Percentiles rank a stretch among this genome's conserved stretches.
Evolutionary conservation across 2,329 filamentous ascomycete species (phyloP).

Genomic region (Botrytis pseudocinerea): DNA sequence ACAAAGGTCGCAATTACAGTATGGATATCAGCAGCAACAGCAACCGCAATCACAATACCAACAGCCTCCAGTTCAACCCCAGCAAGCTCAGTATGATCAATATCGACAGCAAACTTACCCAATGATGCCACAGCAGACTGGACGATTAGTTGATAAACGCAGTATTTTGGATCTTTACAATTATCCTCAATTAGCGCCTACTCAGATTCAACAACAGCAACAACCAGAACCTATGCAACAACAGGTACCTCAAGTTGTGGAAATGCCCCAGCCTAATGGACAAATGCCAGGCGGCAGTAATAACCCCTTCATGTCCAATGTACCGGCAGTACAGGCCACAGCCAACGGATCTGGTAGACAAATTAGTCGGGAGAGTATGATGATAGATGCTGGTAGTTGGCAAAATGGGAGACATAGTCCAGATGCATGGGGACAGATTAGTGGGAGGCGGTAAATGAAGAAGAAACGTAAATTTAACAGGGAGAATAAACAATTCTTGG

Average conservation of each 20-base stretch:
- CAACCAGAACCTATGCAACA: slow-evolving; percentile 29
- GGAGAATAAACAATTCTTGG: slow-evolving; percentile 22
- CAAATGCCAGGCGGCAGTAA: slow-evolving; percentile 33
- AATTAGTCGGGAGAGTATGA: slow-evolving; percentile 70
- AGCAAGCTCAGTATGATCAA: slow-evolving; percentile 42
- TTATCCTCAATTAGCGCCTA: slow-evolving; percentile 43
- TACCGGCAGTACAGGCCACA: slow-evolving; percentile 31
- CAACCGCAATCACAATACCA: slow-evolving; percentile 32
- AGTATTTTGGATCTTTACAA: slow-evolving; percentile 76
- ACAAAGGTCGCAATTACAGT: neutral
- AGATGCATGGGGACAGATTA: slow-evolving; percentile 74
- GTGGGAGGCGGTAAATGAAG: slow-evolving; percentile 29
- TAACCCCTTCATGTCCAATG: slow-evolving; percentile 40
- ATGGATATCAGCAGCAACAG: slow-evolving; percentile 18
- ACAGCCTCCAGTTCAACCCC: slow-evolving; percentile 34
- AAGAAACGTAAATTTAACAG: neutral
- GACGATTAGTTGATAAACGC: slow-evolving; percentile 61
- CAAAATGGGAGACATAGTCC: slow-evolving; percentile 73
- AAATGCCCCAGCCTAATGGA: slow-evolving; percentile 23
- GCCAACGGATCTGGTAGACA: slow-evolving; percentile 43
- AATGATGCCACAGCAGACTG: slow-evolving; percentile 47
- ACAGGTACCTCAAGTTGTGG: slow-evolving; percentile 23
- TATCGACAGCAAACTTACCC: slow-evolving; percentile 44
- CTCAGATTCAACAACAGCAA: slow-evolving; percentile 25
- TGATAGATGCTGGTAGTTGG: slow-evolving; percentile 49